Base-by-base conservation (phyloP, 2,329 filamentous ascomycete genomes). In the Paecilomyces sp. region DNA sequence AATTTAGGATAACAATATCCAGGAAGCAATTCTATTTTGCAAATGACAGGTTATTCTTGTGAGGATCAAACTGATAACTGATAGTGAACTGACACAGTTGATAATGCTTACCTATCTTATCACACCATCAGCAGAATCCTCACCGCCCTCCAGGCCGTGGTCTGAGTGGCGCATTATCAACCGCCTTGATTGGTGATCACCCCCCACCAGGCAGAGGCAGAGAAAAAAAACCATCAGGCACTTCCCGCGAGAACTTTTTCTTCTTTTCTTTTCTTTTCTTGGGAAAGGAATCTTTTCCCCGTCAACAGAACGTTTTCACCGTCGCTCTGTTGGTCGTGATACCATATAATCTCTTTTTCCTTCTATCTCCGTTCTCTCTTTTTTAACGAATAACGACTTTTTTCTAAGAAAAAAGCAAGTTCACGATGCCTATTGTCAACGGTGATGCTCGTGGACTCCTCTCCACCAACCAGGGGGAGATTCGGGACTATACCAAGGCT, bases 401-500 rank as follows among this genome's bases (percentile, higher is more conserved):
- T 47, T 47, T 47, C 41, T 22, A 8, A 22, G 41, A 9, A 22
- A 47, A 47, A 47, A 47, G n/a, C 6, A 18, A 47, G 36, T 47
- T 70, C 76, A 83, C 72, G 67, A 94, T 94, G 91, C 85, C 89
- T 76, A 81, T 86, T 71, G 80, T 85, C 73, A 90, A 90, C 78
- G 87, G 87, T 70, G 79, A 85, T 72, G 73, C 77, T 64, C 79
- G 81, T 70, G 78, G 79, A 65, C 73, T 82, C 66, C 62, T 73
- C 47, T 71, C 74, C 61, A 74, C 74, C 66, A 74, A 22, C 22
- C 22, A 77, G 63, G 77, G 80, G 67, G 79, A 87, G 76, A 81
- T 88, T 73, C 81, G 91, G 68, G 90, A 95, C 82, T 83, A 83
- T 81, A 80, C 82, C 73, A 88, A 82, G 72, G 94, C 93, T 65